A percentile compares a stretch with the other conserved stretches of the same genome.
phyloP scores from a whole-genome alignment of 2,329 filamentous ascomycete genomes.

The Dothidotthia symphoricarpi region DNA sequence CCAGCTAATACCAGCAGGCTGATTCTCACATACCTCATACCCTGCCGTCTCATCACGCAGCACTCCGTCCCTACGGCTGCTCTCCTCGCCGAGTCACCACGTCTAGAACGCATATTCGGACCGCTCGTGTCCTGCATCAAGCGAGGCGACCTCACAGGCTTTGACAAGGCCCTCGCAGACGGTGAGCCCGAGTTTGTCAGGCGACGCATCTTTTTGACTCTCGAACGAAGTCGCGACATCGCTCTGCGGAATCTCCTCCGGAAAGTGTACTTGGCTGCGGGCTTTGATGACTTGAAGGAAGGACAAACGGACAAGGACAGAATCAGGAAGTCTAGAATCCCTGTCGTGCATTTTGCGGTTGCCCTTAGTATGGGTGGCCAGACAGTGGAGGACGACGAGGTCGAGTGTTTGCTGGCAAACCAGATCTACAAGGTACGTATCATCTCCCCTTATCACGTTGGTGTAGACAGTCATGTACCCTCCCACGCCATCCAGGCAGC shows the following conservation, averaged over 20 bases:
- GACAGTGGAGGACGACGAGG: conserved; percentile 80
- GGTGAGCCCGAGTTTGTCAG: conserved; percentile 93
- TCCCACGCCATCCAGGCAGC: too few relatives aligned
- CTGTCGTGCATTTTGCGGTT: conserved; percentile 78
- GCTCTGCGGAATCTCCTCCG: conserved; percentile 86
- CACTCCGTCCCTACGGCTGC: conserved; percentile 74
- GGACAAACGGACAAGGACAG: conserved; percentile 61
- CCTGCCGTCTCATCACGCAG: conserved; percentile 83
- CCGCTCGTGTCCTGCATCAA: conserved; percentile 78
- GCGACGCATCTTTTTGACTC: conserved; percentile 86
- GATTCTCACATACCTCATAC: conserved; percentile 92
- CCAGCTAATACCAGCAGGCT: conserved; percentile 54
- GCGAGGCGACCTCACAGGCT: conserved; percentile 75
- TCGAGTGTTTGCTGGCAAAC: conserved; percentile 91
- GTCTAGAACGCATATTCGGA: conserved; percentile 72
- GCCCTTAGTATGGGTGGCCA: conserved; percentile 72
- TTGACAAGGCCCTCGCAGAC: conserved; percentile 75
- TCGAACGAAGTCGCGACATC: conserved; percentile 89
- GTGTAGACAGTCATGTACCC: too few relatives aligned
- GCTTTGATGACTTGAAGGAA: conserved; percentile 72
- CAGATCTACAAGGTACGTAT: conserved; percentile 91
- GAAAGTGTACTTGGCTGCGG: conserved; percentile 84
- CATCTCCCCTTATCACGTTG: background rate
- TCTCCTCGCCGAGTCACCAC: conserved; percentile 73
- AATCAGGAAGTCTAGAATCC: conserved; percentile 70